Conservation (phyloP, 2,329 filamentous ascomycete species). For the Biscogniauxia sp. region DNA sequence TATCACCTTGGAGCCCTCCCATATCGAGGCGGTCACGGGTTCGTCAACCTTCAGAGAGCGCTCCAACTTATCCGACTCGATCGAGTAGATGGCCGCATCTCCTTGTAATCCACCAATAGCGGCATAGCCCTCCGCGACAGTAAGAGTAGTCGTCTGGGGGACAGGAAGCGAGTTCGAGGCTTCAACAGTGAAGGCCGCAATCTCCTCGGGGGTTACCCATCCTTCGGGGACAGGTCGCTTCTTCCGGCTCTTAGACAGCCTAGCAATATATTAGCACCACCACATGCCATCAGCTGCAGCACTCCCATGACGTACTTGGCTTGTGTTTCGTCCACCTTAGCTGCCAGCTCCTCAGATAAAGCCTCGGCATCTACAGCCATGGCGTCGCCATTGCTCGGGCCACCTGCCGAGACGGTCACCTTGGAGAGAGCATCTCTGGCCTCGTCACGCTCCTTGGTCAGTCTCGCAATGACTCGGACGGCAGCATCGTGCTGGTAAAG, state of each 20-base stretch:
- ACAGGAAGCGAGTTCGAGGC: slow-evolving; percentile 48
- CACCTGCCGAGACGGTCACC: slow-evolving; percentile 67
- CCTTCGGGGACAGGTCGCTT: slow-evolving; percentile 82
- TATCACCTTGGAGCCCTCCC: slow-evolving; percentile 66
- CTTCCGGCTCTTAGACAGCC: slow-evolving; percentile 82
- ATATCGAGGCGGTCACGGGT: slow-evolving; percentile 64
- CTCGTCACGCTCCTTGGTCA: slow-evolving; percentile 91
- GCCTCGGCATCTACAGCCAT: slow-evolving; percentile 89
- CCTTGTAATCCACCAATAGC: slow-evolving; percentile 75
- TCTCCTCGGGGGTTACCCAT: slow-evolving; percentile 75
- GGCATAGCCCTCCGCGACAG: slow-evolving; percentile 59
- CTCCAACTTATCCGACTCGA: slow-evolving; percentile 65
- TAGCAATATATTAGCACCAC: slow-evolving; percentile 37
- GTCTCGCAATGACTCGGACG: slow-evolving; percentile 86
- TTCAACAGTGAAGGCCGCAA: slow-evolving; percentile 50
- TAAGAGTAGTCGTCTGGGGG: slow-evolving; percentile 48
- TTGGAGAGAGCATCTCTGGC: slow-evolving; percentile 85
- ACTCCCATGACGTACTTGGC: slow-evolving; percentile 59
- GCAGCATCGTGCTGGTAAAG: slow-evolving; percentile 97
- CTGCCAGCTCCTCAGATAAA: slow-evolving; percentile 68
- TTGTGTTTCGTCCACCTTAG: slow-evolving; percentile 77
- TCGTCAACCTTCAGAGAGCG: slow-evolving; percentile 65
- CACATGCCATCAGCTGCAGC: slow-evolving; percentile 16
- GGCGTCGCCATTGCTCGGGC: slow-evolving; percentile 65
- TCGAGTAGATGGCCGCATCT: slow-evolving; percentile 71